phyloP scores from a whole-genome alignment of 129 eudicot species.

The Arctium lappa region DNA sequence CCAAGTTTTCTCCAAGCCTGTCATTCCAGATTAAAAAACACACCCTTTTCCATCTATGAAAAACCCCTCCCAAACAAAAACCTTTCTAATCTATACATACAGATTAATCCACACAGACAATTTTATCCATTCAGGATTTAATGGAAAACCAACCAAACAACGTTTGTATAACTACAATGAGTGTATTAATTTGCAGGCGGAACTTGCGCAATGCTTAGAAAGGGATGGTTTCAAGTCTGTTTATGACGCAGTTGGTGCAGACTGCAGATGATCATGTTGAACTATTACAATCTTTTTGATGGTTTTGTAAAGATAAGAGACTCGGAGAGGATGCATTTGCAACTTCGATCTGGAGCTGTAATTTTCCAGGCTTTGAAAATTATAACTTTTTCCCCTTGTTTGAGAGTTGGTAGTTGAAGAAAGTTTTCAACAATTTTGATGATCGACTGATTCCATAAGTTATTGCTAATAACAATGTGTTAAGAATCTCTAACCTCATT shows the following conservation, averaged over 20 bases:
- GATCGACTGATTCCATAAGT: conserved; percentile 4
- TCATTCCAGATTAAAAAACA: too few species aligned
- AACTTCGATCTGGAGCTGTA: conserved; percentile 26
- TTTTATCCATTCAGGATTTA: too few species aligned
- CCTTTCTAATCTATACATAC: too few species aligned
- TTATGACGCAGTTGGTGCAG: conserved; percentile 87
- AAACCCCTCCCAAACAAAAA: too few species aligned
- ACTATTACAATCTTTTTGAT: conserved; percentile 18
- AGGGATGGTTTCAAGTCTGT: conserved; percentile 83
- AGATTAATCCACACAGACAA: too few species aligned
- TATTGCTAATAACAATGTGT: conserved; percentile 14
- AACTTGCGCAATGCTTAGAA: conserved; percentile 83
- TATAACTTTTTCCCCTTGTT: neutral
- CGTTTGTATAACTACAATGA: neutral
- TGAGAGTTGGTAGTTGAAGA: conserved; percentile 16
- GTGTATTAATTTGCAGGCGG: conserved; percentile 47
- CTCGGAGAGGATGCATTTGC: conserved; percentile 5
- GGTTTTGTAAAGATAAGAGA: conserved; percentile 34
- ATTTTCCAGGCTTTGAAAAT: conserved; percentile 19
- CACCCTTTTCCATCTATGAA: too few species aligned
- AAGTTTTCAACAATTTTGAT: conserved; percentile 29
- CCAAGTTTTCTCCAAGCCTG: too few species aligned
- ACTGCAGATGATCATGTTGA: conserved; percentile 48
- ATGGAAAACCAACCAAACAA: too few species aligned
- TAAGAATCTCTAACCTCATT: neutral